Conservation (phyloP, 352 stramenopile species). For the Phytophthora cryptogea region DNA sequence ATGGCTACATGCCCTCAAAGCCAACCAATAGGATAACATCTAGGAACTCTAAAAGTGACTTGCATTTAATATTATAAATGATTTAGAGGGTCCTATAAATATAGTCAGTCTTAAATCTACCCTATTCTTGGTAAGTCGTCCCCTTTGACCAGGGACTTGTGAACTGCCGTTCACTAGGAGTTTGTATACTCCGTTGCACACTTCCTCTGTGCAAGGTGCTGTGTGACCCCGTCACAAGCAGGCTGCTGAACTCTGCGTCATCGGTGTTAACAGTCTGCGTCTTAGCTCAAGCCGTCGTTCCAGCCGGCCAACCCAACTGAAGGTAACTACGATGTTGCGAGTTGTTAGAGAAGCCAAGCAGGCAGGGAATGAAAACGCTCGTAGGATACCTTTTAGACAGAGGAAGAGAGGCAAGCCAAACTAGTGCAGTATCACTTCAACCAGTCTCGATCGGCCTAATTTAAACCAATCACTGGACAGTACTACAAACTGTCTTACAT, state of each 20-base stretch:
- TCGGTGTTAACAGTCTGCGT: not conserved
- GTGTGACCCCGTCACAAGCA: not conserved
- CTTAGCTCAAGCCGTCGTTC: not conserved
- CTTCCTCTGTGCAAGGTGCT: too few species aligned
- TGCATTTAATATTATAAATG: too few species aligned
- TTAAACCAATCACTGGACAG: not conserved
- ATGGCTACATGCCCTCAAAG: too few species aligned
- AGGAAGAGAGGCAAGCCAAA: conserved; percentile 3
- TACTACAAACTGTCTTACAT: conserved; percentile 8
- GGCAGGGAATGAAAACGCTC: conserved; percentile 1
- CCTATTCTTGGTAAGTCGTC: too few species aligned
- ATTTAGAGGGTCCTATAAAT: too few species aligned
- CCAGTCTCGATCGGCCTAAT: not conserved
- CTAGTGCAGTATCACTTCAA: not conserved
- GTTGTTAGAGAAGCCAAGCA: conserved; percentile 6
- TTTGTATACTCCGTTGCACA: too few species aligned
- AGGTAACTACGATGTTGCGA: conserved; percentile 17
- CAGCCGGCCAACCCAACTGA: conserved; percentile 5
- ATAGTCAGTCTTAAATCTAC: too few species aligned
- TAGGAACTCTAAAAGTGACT: too few species aligned
- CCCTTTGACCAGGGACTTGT: too few species aligned
- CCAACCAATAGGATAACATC: too few species aligned
- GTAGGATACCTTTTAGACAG: not conserved
- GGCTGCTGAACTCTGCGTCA: conserved; percentile 4
- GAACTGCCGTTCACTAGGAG: too few species aligned